Evolutionary conservation across 2,329 filamentous ascomycete species (phyloP), one percentile per base, ranked within the genome.

Genomic region (Aspergillus pseudotamarii): DNA sequence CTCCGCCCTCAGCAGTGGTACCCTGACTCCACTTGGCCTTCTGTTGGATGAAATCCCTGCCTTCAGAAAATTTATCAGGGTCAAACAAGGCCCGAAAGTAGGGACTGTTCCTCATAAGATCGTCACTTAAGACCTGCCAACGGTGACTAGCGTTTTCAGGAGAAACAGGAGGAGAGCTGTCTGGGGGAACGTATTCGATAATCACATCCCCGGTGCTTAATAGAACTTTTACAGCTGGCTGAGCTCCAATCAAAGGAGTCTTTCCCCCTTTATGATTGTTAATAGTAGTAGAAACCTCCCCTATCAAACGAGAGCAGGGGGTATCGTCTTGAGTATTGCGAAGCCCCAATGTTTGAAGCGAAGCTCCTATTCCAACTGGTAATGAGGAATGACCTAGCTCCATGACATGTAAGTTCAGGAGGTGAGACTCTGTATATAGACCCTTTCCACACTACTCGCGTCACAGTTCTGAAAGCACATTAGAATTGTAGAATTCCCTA

Each of bases 61-160:
- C 79, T 63, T 81, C 80, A 2, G 71, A 71, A 59, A 82, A 81
- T 59, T 81, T 81, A 16, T 73, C 67, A 2, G 78, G 75, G 41
- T 81, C 78, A 19, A 82, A 67, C 14, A 81, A 67, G 23, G 72
- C 76, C 23, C 71, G 64, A 57, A 81, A 81, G 50, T 81, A 82
- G 6, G 73, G 72, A 55, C 78, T 80, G 8, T 74, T 73, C 23
- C 64, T 54, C 26, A 67, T 73, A 16, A 81, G 67, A 43, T 66
- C 65, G 5, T 70, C 62, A 56, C 73, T 79, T 45, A 71, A 73
- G 12, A 80, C 74, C 59, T 72, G 72, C 72, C 79, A 80, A 28
- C 67, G 66, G 62, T 71, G 63, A 19, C 34, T 65, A 12, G n/a
- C 28, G 14, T 28, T 56, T 23, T 48, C 57, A 21, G 61, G 46